Conservation (phyloP, 441 rosid species). For the Erysimum cheiri region DNA sequence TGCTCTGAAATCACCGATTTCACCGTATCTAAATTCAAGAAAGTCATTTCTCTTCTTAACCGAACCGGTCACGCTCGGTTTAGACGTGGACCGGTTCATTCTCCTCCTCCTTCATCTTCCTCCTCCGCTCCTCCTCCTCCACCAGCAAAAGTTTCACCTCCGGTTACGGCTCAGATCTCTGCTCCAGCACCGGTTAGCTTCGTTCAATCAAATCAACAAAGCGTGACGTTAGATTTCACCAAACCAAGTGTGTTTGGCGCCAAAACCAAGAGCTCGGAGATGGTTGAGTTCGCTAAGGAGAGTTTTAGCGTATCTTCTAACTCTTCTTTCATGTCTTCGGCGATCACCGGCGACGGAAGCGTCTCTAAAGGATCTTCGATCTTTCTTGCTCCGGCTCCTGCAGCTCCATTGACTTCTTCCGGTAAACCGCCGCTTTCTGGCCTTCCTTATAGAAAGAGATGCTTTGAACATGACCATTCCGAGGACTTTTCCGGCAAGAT, state of each 20-base stretch:
- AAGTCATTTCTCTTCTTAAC: constrained; percentile 72
- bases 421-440: constrained; percentile 75
- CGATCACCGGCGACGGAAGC: constrained; percentile 88
- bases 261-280: constrained; percentile 45
- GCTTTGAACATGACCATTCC: constrained; percentile 68
- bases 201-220: constrained; percentile 53
- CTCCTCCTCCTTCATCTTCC: constrained; percentile 40
- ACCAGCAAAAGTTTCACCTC: background rate
- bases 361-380: constrained; percentile 76
- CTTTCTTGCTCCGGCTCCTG: constrained; percentile 55
- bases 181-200: constrained; percentile 43
- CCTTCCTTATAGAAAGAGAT: constrained; percentile 64
- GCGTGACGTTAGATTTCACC: constrained; percentile 80
- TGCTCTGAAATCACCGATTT: constrained; percentile 63
- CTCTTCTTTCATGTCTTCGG: constrained; percentile 86
- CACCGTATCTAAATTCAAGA: constrained; percentile 76
- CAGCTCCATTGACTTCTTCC: constrained; percentile 46
- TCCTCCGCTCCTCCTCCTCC: constrained; percentile 8
- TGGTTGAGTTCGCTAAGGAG: constrained; percentile 69
- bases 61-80: constrained; percentile 91
- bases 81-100: constrained; percentile 67
- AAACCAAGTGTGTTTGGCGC: constrained; percentile 56
- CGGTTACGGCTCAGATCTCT: constrained; percentile 31
- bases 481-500: constrained; percentile 59
- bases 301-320: constrained; percentile 71